These are phyloP conservation scores for Daphne laureola DNA, from an alignment of 441 rosid species.

Conservation along the genomic window DNA sequence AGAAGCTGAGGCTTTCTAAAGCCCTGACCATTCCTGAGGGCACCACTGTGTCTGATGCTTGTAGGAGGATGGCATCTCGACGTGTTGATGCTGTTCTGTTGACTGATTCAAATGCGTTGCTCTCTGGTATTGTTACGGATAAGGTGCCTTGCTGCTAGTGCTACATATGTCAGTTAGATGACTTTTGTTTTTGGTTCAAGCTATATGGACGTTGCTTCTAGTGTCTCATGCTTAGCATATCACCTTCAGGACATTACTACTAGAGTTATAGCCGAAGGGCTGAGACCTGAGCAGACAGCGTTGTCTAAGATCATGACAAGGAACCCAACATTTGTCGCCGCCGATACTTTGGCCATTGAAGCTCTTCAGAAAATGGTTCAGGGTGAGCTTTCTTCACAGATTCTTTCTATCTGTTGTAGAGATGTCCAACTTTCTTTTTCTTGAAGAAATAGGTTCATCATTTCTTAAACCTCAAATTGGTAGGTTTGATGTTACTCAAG, in stretches of 20 bases:
- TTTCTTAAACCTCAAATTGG: no score
- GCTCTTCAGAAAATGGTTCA: slow-evolving; percentile 98
- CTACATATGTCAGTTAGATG: no score
- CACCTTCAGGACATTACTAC: slow-evolving; percentile 52
- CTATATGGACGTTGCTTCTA: not conserved
- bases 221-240: not conserved
- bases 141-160: slow-evolving; percentile 35
- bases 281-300: slow-evolving; percentile 81
- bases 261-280: slow-evolving; percentile 85
- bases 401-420: no score
- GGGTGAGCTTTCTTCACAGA: slow-evolving; percentile 35
- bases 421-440: no score
- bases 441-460: no score
- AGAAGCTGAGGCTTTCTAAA: slow-evolving; percentile 76
- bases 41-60: slow-evolving; percentile 83
- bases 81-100: slow-evolving; percentile 81
- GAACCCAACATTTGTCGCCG: slow-evolving; percentile 75
- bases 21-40: slow-evolving; percentile 93
- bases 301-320: slow-evolving; percentile 92
- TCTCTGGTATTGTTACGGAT: slow-evolving; percentile 88
- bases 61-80: slow-evolving; percentile 76
- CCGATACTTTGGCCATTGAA: slow-evolving; percentile 80
- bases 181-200: not conserved
- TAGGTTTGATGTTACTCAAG: no score
- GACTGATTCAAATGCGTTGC: slow-evolving; percentile 84